These are phyloP conservation scores for Ceratocystis ficicola DNA, from an alignment of 2,329 filamentous ascomycete species.

Conservation along the genomic window DNA sequence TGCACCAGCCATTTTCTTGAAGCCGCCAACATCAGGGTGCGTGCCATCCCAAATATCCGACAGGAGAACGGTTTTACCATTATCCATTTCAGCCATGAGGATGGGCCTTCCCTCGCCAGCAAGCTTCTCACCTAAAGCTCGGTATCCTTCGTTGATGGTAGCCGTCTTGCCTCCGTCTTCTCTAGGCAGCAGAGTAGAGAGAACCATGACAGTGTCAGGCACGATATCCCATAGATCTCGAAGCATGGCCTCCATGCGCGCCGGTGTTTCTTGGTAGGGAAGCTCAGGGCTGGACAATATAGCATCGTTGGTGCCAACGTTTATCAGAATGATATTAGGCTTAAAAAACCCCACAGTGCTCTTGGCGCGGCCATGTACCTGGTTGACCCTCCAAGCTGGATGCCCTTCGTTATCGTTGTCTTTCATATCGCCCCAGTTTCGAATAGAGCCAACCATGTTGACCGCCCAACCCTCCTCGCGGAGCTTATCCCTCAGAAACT, in stretches of 20 bases:
- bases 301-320: constrained; percentile 26
- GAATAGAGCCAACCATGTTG: constrained; percentile 34
- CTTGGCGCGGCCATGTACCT: constrained; percentile 13
- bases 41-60: constrained; percentile 31
- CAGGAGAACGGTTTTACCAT: constrained; percentile 8
- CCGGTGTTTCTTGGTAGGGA: constrained; percentile 9
- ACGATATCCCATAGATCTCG: constrained; percentile 22
- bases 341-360: constrained; percentile 13
- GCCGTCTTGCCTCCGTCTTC: constrained; percentile 26
- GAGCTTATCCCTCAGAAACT: constrained; percentile 28
- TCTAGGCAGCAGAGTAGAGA: constrained; percentile 24
- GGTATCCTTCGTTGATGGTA: constrained; percentile 30
- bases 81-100: constrained; percentile 22
- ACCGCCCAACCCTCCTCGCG: constrained; percentile 26
- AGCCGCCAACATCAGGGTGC: constrained; percentile 32
- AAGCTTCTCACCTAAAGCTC: constrained; percentile 25
- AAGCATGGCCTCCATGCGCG: constrained; percentile 23
- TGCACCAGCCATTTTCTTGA: constrained; percentile 33
- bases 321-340: constrained; percentile 25
- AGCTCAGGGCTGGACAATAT: constrained; percentile 9
- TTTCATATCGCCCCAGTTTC: constrained; percentile 31
- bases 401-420: constrained; percentile 25
- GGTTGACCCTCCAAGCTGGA: constrained; percentile 20
- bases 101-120: constrained; percentile 21
- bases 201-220: constrained; percentile 23